Evolutionary conservation across 2,329 filamentous ascomycete species (phyloP), one percentile per base, ranked within the genome.

Genomic region (Arthrobotrys conoides): DNA sequence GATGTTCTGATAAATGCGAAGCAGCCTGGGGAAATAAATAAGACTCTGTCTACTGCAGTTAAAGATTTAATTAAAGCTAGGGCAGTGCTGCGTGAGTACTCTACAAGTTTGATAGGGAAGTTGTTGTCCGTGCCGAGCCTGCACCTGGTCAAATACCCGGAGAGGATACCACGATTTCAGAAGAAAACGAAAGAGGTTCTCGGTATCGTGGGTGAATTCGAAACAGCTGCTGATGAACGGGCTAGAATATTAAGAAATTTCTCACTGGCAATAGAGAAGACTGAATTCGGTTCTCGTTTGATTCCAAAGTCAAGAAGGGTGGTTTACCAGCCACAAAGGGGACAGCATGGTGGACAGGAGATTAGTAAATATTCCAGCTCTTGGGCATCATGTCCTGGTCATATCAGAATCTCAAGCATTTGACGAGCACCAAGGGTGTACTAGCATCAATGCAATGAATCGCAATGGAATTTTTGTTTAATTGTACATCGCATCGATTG

Each of bases 1-100:
- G 64, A 76, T 10, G 41, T 69, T n/a, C 30, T 69, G 6, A 69
- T 76, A 12, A 48, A 64, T 65, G 30, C n/a, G 12, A 44, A 48
- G 5, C 55, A 51, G 18, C 64, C 71, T 6, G 10, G n/a, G 1
- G 46, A 57, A 20, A 76, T 76, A 16, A 20, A 48, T 10, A 24
- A 57, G 38, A 57, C 71, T 1, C n/a, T 76, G 12, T 57, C 44
- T 10, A 10, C 36, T n/a, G 46, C 41, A n/a, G 49, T 24, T 9
- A 38, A 48, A 4, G n/a, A 27, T 6, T 22, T 76, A 0, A 0
- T n/a, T 5, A 10, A 69, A 27, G 55, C 46, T 10, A 27, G 46
- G 18, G 55, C 46, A 64, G 12, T n/a, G n/a, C 9, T 69, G 2
- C 27, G 30, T 12, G 33, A 14, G 16, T 76, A 63, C 30, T 27